These are phyloP conservation scores for Aspergillus homomorphus DNA, from an alignment of 495 filamentous ascomycete genomes.

Conservation along the genomic window DNA sequence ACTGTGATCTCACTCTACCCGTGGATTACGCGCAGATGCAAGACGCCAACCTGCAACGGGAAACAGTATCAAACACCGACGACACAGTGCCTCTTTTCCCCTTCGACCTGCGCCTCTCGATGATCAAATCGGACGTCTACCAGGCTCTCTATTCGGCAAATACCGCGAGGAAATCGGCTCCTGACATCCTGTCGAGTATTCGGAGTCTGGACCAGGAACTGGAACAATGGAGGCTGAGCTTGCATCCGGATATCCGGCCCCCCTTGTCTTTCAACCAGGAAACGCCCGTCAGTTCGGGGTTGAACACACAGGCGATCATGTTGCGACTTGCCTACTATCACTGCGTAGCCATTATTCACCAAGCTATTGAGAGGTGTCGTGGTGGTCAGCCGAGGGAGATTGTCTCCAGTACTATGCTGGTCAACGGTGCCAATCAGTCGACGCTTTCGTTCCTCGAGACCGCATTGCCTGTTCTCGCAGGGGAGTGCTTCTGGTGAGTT, in stretches of 20 bases:
- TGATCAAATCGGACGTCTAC: constrained; percentile 36
- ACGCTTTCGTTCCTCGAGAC: constrained; percentile 16
- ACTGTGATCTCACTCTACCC: constrained; percentile 40
- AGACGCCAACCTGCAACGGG: constrained; percentile 9
- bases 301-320: constrained; percentile 28
- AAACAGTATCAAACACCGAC: constrained; percentile 13
- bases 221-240: constrained; percentile 34
- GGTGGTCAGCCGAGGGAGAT: constrained; percentile 8
- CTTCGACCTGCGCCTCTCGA: constrained; percentile 31
- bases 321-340: constrained; percentile 39
- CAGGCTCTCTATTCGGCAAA: constrained; percentile 30
- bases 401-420: constrained; percentile 14
- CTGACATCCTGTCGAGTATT: constrained; percentile 34
- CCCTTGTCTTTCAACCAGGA: constrained; percentile 10
- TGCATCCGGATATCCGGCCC: constrained; percentile 13
- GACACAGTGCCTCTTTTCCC: constrained; percentile 28
- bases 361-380: constrained; percentile 29
- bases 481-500: constrained; percentile 28
- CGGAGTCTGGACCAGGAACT: constrained; percentile 37
- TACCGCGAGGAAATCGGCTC: constrained; percentile 29
- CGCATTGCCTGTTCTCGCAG: constrained; percentile 11
- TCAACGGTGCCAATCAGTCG: constrained; percentile 16
- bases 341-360: constrained; percentile 36
- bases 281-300: constrained; percentile 1
- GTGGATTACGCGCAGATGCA: constrained; percentile 20